Evolutionary conservation across 2,329 filamentous ascomycete species (phyloP), one percentile per base, ranked within the genome.

Genomic region (Achaetomium macrosporum): DNA sequence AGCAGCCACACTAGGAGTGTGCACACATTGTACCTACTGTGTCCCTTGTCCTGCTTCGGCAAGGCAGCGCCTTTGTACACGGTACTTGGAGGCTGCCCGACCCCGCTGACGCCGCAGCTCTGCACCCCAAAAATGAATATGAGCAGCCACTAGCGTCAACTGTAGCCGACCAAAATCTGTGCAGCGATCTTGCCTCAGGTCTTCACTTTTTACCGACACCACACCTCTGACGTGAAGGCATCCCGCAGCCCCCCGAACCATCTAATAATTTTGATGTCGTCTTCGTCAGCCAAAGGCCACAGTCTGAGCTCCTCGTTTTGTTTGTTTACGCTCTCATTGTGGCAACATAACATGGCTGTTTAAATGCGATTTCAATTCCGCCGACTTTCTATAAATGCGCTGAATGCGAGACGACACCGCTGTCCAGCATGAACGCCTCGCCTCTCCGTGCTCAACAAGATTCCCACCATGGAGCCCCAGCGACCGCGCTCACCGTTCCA

Each of bases 401-500:
- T 42, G 42, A 47, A 40, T 53, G 44, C 47, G 33, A 41, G 40
- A 37, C 45, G 46, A 45, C 46, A 49, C 37, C 36, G 29, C 47
- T 40, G 48, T 53, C 50, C 56, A 63, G 59, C 62, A 64, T 64
- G 62, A 63, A 50, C 58, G 52, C 29, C 51, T 53, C 43, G 48
- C 57, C 53, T 42, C 49, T 49, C 42, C 45, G 54, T 50, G 47
- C 53, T 41, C 56, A 42, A n/a, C 42, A 35, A 47, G 52, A 56
- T 56, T 57, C 44, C 57, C 53, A 59, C 37, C 56, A 63, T 64
- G 61, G 61, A 64, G 48, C 54, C 60, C 54, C 62, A 63, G 49
- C 58, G 53, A 43, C 55, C 55, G 37, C 61, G 54, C 17, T 50
- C 51, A 33, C 40, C 51, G 10, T 53, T 57, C 46, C 51, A 51